Conservation (phyloP, 2,329 filamentous ascomycete species). For the Neonectria ditissima region DNA sequence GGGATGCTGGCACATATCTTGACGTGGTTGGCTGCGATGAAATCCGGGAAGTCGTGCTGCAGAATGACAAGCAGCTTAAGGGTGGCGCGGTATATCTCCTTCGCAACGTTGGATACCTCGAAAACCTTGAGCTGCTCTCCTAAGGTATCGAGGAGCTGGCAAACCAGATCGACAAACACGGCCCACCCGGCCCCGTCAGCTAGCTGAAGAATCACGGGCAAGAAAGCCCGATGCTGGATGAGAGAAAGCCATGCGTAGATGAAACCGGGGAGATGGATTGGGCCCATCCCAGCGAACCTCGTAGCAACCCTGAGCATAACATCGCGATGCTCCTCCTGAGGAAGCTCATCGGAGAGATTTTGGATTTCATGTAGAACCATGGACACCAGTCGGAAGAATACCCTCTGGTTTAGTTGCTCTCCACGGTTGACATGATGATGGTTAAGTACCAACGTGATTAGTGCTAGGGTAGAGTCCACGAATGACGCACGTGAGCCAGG, state of each 20-base stretch:
- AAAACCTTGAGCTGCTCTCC: conserved; percentile 83
- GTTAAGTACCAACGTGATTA: conserved; percentile 85
- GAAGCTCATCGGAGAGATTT: conserved; percentile 66
- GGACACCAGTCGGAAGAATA: conserved; percentile 92
- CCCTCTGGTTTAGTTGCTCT: conserved; percentile 85
- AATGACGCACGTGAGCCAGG: conserved; percentile 75
- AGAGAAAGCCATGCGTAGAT: conserved; percentile 86
- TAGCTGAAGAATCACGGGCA: conserved; percentile 80
- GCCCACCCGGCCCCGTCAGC: conserved; percentile 80
- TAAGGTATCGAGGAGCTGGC: conserved; percentile 78
- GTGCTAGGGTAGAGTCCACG: conserved; percentile 80
- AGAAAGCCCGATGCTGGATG: conserved; percentile 85
- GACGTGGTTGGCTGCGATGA: conserved; percentile 87
- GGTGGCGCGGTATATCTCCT: conserved; percentile 86
- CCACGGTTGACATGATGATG: conserved; percentile 85
- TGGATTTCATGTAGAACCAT: conserved; percentile 82
- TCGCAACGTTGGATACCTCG: conserved; percentile 75
- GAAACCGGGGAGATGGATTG: conserved; percentile 83
- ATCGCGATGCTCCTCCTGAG: conserved; percentile 72
- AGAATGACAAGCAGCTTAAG: conserved; percentile 86
- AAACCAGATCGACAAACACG: conserved; percentile 78
- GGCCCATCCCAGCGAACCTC: conserved; percentile 79
- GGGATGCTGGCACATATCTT: conserved; percentile 85
- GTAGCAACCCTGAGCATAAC: conserved; percentile 79
- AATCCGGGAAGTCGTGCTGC: conserved; percentile 95